These are phyloP conservation scores for Komagataella pastoris DNA, from an alignment of 805 yeast genomes.

Conservation along the genomic window DNA sequence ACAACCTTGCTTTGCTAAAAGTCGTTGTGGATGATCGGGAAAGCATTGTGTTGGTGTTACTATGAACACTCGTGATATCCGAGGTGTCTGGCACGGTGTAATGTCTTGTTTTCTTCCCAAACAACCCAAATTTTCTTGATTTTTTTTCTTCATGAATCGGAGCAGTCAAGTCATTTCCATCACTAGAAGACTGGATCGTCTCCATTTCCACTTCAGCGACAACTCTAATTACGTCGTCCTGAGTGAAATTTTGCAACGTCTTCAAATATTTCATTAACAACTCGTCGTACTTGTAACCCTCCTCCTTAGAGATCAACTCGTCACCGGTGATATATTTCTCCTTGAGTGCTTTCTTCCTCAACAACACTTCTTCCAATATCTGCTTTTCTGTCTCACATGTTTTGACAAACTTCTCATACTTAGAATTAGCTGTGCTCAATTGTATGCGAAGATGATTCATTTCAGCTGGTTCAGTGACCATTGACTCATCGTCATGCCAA, in stretches of 20 bases:
- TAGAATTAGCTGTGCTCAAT: constrained; percentile 26
- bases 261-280: constrained; percentile 37
- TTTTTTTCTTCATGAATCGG: constrained; percentile 43
- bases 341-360: constrained; percentile 19
- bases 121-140: constrained; percentile 36
- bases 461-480: constrained; percentile 46
- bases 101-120: constrained; percentile 5
- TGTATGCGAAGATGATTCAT: constrained; percentile 39
- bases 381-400: constrained; percentile 35
- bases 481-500: constrained; percentile 92
- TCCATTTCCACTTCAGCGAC: constrained; percentile 80
- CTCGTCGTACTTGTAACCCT: constrained; percentile 30
- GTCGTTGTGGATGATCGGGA: constrained; percentile 10
- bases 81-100: neutral
- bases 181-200: constrained; percentile 76
- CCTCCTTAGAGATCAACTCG: constrained; percentile 25
- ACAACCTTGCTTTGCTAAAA: constrained; percentile 9
- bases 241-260: constrained; percentile 47
- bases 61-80: neutral
- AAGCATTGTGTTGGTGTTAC: neutral
- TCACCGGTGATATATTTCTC: constrained; percentile 20
- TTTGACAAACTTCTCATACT: constrained; percentile 25
- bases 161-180: constrained; percentile 55
- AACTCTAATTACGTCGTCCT: constrained; percentile 63
- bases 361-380: constrained; percentile 25